Evolutionary conservation across 73 alveolate species (phyloP), one percentile per base, ranked within the genome.

Genomic region (Paramecium biaurelia): DNA sequence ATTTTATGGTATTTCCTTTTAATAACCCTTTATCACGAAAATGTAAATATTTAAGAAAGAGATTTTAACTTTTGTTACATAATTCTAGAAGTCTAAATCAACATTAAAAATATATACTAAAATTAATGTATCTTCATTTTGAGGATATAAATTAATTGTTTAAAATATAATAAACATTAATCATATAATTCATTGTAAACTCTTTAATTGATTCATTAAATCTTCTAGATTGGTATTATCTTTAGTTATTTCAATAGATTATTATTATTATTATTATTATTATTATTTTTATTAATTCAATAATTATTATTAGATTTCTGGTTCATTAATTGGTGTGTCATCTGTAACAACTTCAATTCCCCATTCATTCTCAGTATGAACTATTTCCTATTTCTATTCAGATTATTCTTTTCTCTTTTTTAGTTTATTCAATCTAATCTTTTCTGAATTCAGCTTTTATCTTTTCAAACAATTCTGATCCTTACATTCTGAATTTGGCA

Each of bases 401-500:
- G 94, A 56, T 92, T 94, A 76, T 92, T 95, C 93, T 87, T 94
- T 59, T 41, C 70, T 93, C 4, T 32, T 23, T 76, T 94, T 76
- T 30, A 92, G 21, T 35, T 92, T 58, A 56, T 85, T 93, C 42
- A 86, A 86, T 38, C 88, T 88, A 11, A 85, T 86, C 4, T 92
- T 94, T 24, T 85, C 95, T 35, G 93, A 82, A 74, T 96, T 96
- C 43, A 89, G 88, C 67, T 96, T 92, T 68, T 97, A 92, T 45
- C 96, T 86, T 94, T 97, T 93, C 32, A 87, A 57, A 67, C 99
- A 97, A 68, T 95, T 86, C 58, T 84, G 93, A 85, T 97, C 99
- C 35, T 95, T 88, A 76, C 99, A 98, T 21, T 96, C 98, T 1
- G 98, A 94, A 92, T 97, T 98, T 11, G 99, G 99, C 53, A 90